Evolutionary conservation across 352 stramenopile species (phyloP), one percentile per base, ranked within the genome.

Genomic region (Thalassiosira hispida): DNA sequence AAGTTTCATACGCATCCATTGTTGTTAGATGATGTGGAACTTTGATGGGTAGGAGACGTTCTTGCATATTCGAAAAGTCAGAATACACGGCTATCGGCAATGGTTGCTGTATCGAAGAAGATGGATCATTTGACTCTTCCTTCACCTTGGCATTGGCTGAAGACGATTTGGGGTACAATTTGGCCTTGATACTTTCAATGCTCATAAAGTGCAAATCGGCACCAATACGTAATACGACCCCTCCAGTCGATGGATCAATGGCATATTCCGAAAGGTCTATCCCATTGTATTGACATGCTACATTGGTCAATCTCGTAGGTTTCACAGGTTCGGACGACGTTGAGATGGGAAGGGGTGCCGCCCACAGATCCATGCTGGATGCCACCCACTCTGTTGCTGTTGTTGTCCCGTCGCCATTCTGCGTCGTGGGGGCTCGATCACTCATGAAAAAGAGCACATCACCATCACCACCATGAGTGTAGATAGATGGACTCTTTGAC

Each of bases 311-410:
- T 59, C 79, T 68, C 44, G 82, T 79, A 20, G 69, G 70, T 18
- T 52, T 60, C 3, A 5, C 16, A 12, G 35, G 16, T 11, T 46
- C 40, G 2, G 35, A 57, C 8, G 60, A 51, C 1, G 44, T 25
- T 20, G 42, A 14, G 5, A 72, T 6, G 0, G 75, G 71, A 9
- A 93, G 62, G 7, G 56, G 46, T 29, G 80, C 61, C 14, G 80
- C 83, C 81, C 79, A 91, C 1, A 93, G 27, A 79, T 91, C 89
- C 85, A 92, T 91, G 0, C 72, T 77, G 14, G 77, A 74, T 29
- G 82, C 29, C 35, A 71, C 66, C 81, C 80, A 89, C 20, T 40
- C 53, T n/a, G 0, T 38, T 62, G 16, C 53, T 0, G 8, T 33
- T 3, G 20, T 42, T 56, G 69, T 59, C 8, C 73, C 33, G 51